Percentiles rank a stretch among this genome's conserved stretches.
Conservation (phyloP, 495 filamentous ascomycete genomes). For the Coniosporium apollinis region DNA sequence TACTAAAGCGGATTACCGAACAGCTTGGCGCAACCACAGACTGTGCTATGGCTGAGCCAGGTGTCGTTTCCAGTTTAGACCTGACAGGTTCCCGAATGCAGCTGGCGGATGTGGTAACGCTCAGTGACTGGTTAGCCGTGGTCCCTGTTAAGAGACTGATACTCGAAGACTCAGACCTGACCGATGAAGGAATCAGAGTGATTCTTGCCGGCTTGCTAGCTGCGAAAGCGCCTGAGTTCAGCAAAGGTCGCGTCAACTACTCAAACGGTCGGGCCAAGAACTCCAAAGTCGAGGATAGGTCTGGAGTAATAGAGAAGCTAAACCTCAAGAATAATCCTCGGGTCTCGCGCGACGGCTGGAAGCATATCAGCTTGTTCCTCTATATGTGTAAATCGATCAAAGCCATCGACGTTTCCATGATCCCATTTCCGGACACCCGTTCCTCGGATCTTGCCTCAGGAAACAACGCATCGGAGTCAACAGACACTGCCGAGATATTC, state of each 20-base stretch:
- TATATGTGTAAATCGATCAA: conserved; percentile 78
- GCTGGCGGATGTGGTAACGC: conserved; percentile 61
- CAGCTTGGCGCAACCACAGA: conserved; percentile 59
- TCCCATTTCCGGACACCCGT: conserved; percentile 50
- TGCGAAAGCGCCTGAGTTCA: conserved; percentile 43
- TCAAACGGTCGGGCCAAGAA: conserved; percentile 18
- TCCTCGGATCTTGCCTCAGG: conserved; percentile 13
- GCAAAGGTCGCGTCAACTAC: conserved; percentile 7
- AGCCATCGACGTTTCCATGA: conserved; percentile 69
- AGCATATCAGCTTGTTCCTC: conserved; percentile 74
- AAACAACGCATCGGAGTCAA: conserved; percentile 8
- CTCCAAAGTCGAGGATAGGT: conserved; percentile 31
- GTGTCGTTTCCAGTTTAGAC: conserved; percentile 65
- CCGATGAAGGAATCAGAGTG: conserved; percentile 69
- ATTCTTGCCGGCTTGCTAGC: conserved; percentile 76
- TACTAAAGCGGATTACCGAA: conserved; percentile 73
- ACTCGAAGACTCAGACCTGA: conserved; percentile 72
- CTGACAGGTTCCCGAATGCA: conserved; percentile 72
- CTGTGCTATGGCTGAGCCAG: conserved; percentile 39
- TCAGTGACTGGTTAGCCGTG: conserved; percentile 86
- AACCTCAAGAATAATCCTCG: conserved; percentile 80
- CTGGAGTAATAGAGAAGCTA: conserved; percentile 69
- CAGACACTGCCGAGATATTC: conserved; percentile 43
- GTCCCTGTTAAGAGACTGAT: conserved; percentile 76
- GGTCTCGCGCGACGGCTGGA: conserved; percentile 77